Evolutionary conservation across 805 yeast species (phyloP).

Genomic region (Candida pini): DNA sequence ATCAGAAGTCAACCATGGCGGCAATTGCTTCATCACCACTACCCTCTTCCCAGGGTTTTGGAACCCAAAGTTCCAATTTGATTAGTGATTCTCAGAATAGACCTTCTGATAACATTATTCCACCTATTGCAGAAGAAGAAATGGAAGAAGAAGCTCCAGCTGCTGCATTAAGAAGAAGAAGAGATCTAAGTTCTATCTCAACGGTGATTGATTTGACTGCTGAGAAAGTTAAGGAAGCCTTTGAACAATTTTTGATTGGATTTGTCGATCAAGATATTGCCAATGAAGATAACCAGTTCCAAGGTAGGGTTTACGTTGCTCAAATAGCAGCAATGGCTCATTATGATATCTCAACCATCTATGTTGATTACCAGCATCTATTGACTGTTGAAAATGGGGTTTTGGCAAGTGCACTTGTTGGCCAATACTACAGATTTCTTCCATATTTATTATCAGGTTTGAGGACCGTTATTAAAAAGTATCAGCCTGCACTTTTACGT

Average conservation of each 20-base stretch:
- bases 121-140: constrained; percentile 16
- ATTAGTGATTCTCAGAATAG: constrained; percentile 23
- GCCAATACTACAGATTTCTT: constrained; percentile 87
- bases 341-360: constrained; percentile 70
- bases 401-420: constrained; percentile 80
- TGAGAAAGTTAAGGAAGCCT: constrained; percentile 87
- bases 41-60: constrained; percentile 21
- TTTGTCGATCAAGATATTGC: constrained; percentile 40
- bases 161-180: constrained; percentile 37
- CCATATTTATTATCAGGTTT: constrained; percentile 80
- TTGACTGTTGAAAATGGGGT: constrained; percentile 75
- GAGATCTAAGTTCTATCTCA: constrained; percentile 65
- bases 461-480: constrained; percentile 61
- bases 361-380: constrained; percentile 80
- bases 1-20: too few relatives aligned
- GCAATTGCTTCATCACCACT: constrained; percentile 27
- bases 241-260: constrained; percentile 75
- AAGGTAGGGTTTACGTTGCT: constrained; percentile 62
- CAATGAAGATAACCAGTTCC: constrained; percentile 33
- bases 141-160: constrained; percentile 25
- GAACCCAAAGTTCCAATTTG: constrained; percentile 20
- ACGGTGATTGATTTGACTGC: constrained; percentile 89
- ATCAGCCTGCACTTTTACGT: constrained; percentile 66
- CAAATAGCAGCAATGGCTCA: constrained; percentile 78
- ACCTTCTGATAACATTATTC: constrained; percentile 11